These are phyloP conservation scores for Scutellaria galericulata DNA, from an alignment of 257 asterid genomes.

Conservation along the genomic window DNA sequence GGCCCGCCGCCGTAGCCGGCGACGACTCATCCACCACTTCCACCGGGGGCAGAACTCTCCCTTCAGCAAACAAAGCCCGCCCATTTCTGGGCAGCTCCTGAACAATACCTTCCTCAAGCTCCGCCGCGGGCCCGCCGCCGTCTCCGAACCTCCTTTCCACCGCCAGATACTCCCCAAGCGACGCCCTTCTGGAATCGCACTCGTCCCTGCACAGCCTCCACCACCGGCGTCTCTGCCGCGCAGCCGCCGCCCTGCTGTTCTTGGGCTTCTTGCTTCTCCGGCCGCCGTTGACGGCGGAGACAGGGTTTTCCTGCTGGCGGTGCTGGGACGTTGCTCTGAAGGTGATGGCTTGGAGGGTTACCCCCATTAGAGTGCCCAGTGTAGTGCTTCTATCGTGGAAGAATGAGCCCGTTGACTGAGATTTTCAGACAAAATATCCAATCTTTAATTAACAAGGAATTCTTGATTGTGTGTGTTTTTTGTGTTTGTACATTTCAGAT, in stretches of 20 bases:
- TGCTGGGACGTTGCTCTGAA: slow-evolving; percentile 72
- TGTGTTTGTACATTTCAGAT: background rate
- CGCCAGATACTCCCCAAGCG: slow-evolving; percentile 82
- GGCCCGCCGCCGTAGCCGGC: slow-evolving; percentile 48
- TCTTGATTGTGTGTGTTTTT: background rate
- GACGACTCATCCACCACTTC: slow-evolving; percentile 54
- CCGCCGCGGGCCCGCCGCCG: slow-evolving; percentile 56
- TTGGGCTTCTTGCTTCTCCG: slow-evolving; percentile 55
- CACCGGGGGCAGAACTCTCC: slow-evolving; percentile 81
- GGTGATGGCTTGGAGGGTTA: slow-evolving; percentile 71
- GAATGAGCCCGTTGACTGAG: slow-evolving; percentile 95
- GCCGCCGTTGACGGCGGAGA: slow-evolving; percentile 38
- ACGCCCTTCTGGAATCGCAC: slow-evolving; percentile 62
- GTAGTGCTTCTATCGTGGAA: slow-evolving; percentile 94
- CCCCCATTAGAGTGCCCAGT: slow-evolving; percentile 90
- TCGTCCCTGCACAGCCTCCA: slow-evolving; percentile 87
- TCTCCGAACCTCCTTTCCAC: slow-evolving; percentile 88
- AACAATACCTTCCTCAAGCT: slow-evolving; percentile 74
- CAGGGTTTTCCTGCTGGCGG: slow-evolving; percentile 50
- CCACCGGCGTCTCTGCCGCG: slow-evolving; percentile 77
- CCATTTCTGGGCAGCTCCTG: slow-evolving; percentile 58
- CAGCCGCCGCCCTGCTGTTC: slow-evolving; percentile 53
- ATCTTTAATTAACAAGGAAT: background rate
- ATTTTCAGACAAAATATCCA: background rate
- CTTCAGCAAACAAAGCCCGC: slow-evolving; percentile 75